Evolutionary conservation across 352 stramenopile genomes (phyloP), one percentile per base, ranked within the genome.

Genomic region (Phytophthora ramorum): DNA sequence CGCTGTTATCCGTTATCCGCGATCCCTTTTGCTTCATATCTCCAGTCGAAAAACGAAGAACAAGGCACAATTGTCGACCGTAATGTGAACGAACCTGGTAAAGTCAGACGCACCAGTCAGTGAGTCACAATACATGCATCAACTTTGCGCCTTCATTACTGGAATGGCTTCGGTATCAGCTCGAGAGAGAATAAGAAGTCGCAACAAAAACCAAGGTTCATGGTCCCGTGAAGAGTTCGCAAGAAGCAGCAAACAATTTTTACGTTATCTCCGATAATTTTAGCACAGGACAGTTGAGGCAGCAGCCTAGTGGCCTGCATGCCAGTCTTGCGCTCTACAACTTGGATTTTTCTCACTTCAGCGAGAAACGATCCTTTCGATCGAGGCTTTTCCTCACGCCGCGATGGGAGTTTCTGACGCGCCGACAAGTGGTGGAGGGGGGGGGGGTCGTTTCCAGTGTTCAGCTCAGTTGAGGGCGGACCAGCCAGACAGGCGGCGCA

Each of bases 311-410:
- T 12, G n/a, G 38, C 14, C 38, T 22, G 16, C 12, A 24, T 24
- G 7, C 24, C 38, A 10, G 38, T 26, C 38, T 26, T 9, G n/a
- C 10, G 52, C 52, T 44, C 26, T 51, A 32, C 26, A 32, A 48
- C 55, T 71, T 47, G 56, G 48, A 41, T 71, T 38, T 54, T 32
- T 24, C 22, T 24, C 22, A 24, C 61, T 5, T 24, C 34, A 24
- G 30, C 57, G 28, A 54, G 49, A 71, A 71, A 71, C 63, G 49
- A 63, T 71, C 49, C 59, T 61, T 70, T 60, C 40, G 47, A 55
- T 40, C 43, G 37, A 50, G 57, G 62, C 56, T 44, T 71, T 71
- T 71, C 49, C 47, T 63, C 30, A 6, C 38, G n/a, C 3, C 19
- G 19, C 48, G 44, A 41, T 43, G 45, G 12, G 10, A 20, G 65